Conservation (phyloP, 805 yeast species). For the Huiozyma naganishii region DNA sequence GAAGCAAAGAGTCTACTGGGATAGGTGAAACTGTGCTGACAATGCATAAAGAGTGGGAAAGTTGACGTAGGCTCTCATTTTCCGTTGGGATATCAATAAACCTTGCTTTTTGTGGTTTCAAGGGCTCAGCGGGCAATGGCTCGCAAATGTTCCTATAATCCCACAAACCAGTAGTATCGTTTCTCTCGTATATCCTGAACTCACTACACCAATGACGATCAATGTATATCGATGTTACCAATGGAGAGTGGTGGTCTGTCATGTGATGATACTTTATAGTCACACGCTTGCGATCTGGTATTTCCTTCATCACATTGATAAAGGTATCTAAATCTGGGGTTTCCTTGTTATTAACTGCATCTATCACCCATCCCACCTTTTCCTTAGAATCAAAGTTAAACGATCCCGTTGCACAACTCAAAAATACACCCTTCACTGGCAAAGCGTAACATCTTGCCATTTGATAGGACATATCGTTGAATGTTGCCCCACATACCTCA, state of each 20-base stretch:
- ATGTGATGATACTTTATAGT: slow-evolving; percentile 65
- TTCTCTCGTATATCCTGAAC: slow-evolving; percentile 57
- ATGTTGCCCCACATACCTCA: slow-evolving; percentile 77
- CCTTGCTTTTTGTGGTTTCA: slow-evolving; percentile 52
- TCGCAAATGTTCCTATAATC: slow-evolving; percentile 40
- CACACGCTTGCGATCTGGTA: slow-evolving; percentile 70
- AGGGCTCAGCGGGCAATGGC: slow-evolving; percentile 45
- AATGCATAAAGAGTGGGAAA: slow-evolving; percentile 61
- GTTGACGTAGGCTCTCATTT: slow-evolving; percentile 38
- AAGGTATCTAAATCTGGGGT: slow-evolving; percentile 69
- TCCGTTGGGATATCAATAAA: slow-evolving; percentile 60
- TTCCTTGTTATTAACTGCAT: slow-evolving; percentile 61
- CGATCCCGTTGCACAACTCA: slow-evolving; percentile 68
- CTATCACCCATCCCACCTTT: slow-evolving; percentile 70
- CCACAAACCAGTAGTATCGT: slow-evolving; percentile 49
- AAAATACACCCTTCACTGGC: slow-evolving; percentile 76
- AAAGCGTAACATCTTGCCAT: slow-evolving; percentile 76
- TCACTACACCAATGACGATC: slow-evolving; percentile 80
- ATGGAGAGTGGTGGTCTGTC: slow-evolving; percentile 67
- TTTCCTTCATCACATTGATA: slow-evolving; percentile 61
- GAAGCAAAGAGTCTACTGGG: slow-evolving; percentile 66
- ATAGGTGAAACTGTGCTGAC: slow-evolving; percentile 57
- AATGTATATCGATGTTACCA: slow-evolving; percentile 52
- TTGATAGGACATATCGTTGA: slow-evolving; percentile 79
- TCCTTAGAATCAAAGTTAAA: slow-evolving; percentile 52